phyloP scores from a whole-genome alignment of 306 rosid species.

The Quercus alba region DNA sequence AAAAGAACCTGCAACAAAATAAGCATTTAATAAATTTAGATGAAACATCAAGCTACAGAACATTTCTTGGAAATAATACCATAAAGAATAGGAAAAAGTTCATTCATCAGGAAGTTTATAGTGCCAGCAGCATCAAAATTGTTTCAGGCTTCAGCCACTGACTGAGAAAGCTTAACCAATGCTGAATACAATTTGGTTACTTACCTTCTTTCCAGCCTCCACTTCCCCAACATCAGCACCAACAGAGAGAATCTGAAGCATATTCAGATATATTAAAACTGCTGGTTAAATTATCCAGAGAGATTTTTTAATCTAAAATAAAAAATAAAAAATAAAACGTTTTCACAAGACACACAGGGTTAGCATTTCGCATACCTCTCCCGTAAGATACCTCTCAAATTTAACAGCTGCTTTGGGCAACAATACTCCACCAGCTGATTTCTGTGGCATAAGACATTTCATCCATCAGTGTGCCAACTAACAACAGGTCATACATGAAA shows the following conservation, averaged over 20 bases:
- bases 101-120: too few relatives aligned
- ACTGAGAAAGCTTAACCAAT: not conserved
- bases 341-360: slow-evolving; percentile 1
- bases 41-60: too few relatives aligned
- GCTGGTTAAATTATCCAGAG: slow-evolving; percentile 2
- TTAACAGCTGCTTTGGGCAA: slow-evolving; percentile 91
- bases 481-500: not conserved
- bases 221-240: slow-evolving; percentile 77
- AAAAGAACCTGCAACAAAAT: too few relatives aligned
- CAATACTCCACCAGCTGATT: slow-evolving; percentile 84
- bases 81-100: too few relatives aligned
- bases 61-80: too few relatives aligned
- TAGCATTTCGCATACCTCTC: slow-evolving; percentile 59
- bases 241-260: slow-evolving; percentile 65
- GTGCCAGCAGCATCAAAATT: not conserved
- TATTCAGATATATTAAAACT: not conserved
- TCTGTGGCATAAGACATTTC: slow-evolving; percentile 40
- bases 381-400: slow-evolving; percentile 82
- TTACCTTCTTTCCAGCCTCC: slow-evolving; percentile 76
- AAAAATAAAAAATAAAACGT: not conserved
- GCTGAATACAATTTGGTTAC: not conserved
- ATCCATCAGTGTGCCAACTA: slow-evolving; percentile 1
- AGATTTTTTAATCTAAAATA: not conserved
- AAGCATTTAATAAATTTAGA: too few relatives aligned
- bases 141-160: not conserved